These are phyloP conservation scores for Neopestalotiopsis rosae DNA, from an alignment of 2,329 filamentous ascomycete species.

Conservation along the genomic window DNA sequence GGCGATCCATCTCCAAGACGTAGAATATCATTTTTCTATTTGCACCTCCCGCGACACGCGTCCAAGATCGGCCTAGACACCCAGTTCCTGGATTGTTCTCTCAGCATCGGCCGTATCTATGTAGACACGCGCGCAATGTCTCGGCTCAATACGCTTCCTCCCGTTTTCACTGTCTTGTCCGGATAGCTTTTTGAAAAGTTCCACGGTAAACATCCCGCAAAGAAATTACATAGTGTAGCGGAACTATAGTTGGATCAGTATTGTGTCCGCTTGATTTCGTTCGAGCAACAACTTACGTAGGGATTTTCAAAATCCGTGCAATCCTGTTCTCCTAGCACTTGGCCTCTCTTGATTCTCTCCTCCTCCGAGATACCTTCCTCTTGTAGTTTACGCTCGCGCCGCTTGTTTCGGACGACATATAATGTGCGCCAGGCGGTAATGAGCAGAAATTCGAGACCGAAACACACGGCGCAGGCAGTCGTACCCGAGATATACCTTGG, in stretches of 20 bases:
- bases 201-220: background rate
- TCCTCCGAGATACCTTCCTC: constrained; percentile 40
- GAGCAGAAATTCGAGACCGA: constrained; percentile 42
- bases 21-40: background rate
- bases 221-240: constrained; percentile 19
- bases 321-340: constrained; percentile 42
- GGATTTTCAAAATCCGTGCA: constrained; percentile 44
- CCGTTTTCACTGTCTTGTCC: background rate
- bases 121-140: background rate
- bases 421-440: constrained; percentile 45
- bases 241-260: background rate
- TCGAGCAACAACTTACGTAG: constrained; percentile 34
- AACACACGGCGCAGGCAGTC: constrained; percentile 43
- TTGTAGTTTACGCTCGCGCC: constrained; percentile 34
- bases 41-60: too few species aligned
- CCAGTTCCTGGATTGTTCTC: background rate
- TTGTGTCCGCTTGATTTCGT: background rate
- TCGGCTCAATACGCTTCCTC: background rate
- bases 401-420: constrained; percentile 45
- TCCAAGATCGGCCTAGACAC: background rate
- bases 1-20: background rate
- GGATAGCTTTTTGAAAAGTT: background rate
- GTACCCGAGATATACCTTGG: constrained; percentile 51
- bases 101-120: background rate
- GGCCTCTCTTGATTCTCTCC: constrained; percentile 36